Base-by-base conservation (phyloP, 345 rosid species). In the Eucalyptus marginata region DNA sequence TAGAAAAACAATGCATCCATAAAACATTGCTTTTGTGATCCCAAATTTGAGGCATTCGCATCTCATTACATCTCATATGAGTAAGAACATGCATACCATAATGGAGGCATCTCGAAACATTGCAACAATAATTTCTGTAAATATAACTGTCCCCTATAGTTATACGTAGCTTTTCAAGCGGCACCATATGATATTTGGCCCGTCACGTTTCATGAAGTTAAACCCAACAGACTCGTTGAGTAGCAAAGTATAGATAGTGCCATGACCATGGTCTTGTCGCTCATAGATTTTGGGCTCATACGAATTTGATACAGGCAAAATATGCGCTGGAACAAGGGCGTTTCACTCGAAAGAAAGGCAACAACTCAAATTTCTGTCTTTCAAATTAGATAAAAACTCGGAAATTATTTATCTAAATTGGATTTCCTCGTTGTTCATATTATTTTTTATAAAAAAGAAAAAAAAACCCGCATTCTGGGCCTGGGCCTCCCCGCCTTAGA, bases 201-300 rank as follows among this genome's bases (percentile, higher is more conserved):
- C 0, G 7, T 59, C 15, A 2, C 66, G 15, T 59, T 27, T 12
- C 29, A 59, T 11, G 76, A n/a, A 7, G 17, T 64, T 2, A 64
- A 0, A 64, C 76, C 17, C 76, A 64, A n/a, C 11, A 14, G 0
- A 5, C 18, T 14, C 2, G 3, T n/a, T 14, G 76, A 64, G 10
- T 0, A 2, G 76, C 76, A n/a, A 29, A 31, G 40, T 31, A 7
- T n/a, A 64, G 0, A 15, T 4, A 14, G 33, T 13, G 5, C 10
- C 71, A 36, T 4, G 40, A 36, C 40, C 40, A n/a, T 66, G 24
- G 8, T 68, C 24, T 10, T 8, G 18, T 10, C 3, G 3, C 24
- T 16, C 43, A 17, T 33, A 17, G 7, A 68, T 9, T 4, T 68
- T n/a, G 36, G 76, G 76, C 18, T 66, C 76, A 15, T 66, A n/a